These are phyloP conservation scores for Alternaria conjuncta DNA, from an alignment of 2,329 filamentous ascomycete species.

Conservation along the genomic window DNA sequence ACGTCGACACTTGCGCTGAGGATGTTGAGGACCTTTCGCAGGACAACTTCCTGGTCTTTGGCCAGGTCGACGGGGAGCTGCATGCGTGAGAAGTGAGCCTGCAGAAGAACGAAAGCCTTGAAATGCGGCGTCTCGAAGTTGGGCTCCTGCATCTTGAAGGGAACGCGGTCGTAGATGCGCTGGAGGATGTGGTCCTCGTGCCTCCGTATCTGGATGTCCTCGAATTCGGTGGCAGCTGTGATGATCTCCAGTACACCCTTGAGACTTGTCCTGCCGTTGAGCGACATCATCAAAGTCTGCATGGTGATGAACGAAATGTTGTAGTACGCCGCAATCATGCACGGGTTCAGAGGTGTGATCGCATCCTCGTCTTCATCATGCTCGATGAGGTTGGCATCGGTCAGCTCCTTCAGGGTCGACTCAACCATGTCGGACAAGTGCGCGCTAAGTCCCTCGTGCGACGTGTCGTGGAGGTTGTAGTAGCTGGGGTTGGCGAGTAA, in stretches of 20 bases:
- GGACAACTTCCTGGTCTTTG: conserved; percentile 90
- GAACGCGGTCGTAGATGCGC: conserved; percentile 91
- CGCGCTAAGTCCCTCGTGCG: conserved; percentile 90
- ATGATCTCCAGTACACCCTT: conserved; percentile 98
- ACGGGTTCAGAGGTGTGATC: conserved; percentile 87
- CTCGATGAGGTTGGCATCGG: conserved; percentile 94
- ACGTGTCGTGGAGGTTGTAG: conserved; percentile 87
- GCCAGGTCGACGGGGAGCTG: conserved; percentile 93
- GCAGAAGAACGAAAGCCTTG: conserved; percentile 95
- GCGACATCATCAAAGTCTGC: conserved; percentile 95
- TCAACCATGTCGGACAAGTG: conserved; percentile 96
- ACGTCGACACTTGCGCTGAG: conserved; percentile 94
- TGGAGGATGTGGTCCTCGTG: conserved; percentile 89
- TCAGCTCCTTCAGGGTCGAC: conserved; percentile 85
- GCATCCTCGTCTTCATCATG: conserved; percentile 88
- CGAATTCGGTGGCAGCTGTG: conserved; percentile 95
- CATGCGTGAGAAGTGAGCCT: conserved; percentile 97
- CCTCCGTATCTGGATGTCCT: conserved; percentile 89
- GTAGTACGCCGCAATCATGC: conserved; percentile 99
- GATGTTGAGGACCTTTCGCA: conserved; percentile 84
- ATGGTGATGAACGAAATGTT: conserved; percentile 99
- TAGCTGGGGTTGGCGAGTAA: conserved; percentile 95
- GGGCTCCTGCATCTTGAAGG: conserved; percentile 90
- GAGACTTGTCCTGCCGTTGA: conserved; percentile 87
- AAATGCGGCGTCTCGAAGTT: conserved; percentile 95